Evolutionary conservation across 1,284 basidiomycete species (phyloP), one percentile per base, ranked within the genome.

Genomic region (Gymnopus androsaceus): DNA sequence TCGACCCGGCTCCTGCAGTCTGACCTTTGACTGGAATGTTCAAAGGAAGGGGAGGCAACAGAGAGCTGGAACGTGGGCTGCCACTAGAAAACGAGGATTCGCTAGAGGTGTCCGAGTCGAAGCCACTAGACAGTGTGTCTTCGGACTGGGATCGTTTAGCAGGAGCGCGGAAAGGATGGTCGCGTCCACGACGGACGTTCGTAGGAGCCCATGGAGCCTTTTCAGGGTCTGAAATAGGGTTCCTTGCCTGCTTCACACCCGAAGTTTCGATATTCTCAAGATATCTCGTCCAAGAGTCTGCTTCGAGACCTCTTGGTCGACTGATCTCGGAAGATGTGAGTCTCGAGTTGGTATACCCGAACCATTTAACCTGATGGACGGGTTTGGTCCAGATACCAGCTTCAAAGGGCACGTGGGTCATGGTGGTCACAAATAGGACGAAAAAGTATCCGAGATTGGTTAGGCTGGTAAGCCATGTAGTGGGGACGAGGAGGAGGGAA

Each of bases 281-380:
- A 49, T 69, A 68, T 30, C 60, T 63, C 12, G 62, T 55, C 61
- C 67, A 70, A 2, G 69, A 58, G 46, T 70, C 67, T 4, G 44
- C 49, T 55, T 59, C 59, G 25, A 55, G 48, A 17, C 56, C 56
- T 12, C 55, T 40, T 36, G 55, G 51, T 7, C 19, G 19, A 21
- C 54, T 30, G 45, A 57, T 14, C 37, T 53, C 55, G 52, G 62
- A 28, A 54, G 50, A 40, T 53, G 49, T 37, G 59, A 59, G 25
- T 31, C 48, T 19, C 50, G 19, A 44, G 61, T 57, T 46, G 23
- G 33, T 49, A 49, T 45, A 33, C 9, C 63, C 63, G 64, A 85
- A 88, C 87, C 87, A 88, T n/a, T 76, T 73, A 23, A 86, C 71
- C 9, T 67, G 64, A 59, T 79, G 77, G 37, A 87, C 66, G 3